Base-by-base conservation (phyloP, 352 stramenopile genomes). In the Globisporangium sylvaticum region DNA sequence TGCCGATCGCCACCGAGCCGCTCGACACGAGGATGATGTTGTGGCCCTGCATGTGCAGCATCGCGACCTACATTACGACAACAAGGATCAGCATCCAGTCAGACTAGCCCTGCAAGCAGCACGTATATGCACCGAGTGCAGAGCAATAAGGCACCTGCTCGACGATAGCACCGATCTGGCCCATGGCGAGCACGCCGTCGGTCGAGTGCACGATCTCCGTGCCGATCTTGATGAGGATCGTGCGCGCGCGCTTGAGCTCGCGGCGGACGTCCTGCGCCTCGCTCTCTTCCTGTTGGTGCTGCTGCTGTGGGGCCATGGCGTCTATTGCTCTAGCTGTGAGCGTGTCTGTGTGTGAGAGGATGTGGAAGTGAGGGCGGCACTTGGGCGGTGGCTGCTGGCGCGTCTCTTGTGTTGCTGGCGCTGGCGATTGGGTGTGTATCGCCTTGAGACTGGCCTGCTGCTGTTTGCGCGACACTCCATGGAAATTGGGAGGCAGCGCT, bases 11-110 rank as follows among this genome's bases (percentile, higher is more conserved):
- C 12, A 95, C 75, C 10, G 87, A 91, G 64, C 87, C 87, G 61
- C 85, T 93, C 56, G 87, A 94, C 37, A 95, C 84, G 58, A 95
- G 75, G 59, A 95, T 91, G 63, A 95, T 81, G 64, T 86, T 86
- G 66, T 89, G 82, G 42, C 87, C 87, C 58, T 89, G 82, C 82
- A 93, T 92, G 70, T 95, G 84, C 63, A 95, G 71, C 66, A 68
- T 72, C 32, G 85, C 85, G 72, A 95, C 92, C 79, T 91, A 29
- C 22, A 29, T 31, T 12, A 15, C 8, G n/a, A 8, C 8, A 7
- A 7, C 22, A 18, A 6, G 32, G 34, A 55, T 6, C 44, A 65
- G 12, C 7, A 46, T 6, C 15, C 2, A 6, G 22, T 22, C 7
- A 42, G 20, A 60, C 24, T n/a, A n/a, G n/a, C n/a, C n/a, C n/a